Percentiles rank a stretch among this genome's conserved stretches.
Evolutionary conservation across 1,284 basidiomycete species (phyloP).

Genomic region (Inonotus hispidus): DNA sequence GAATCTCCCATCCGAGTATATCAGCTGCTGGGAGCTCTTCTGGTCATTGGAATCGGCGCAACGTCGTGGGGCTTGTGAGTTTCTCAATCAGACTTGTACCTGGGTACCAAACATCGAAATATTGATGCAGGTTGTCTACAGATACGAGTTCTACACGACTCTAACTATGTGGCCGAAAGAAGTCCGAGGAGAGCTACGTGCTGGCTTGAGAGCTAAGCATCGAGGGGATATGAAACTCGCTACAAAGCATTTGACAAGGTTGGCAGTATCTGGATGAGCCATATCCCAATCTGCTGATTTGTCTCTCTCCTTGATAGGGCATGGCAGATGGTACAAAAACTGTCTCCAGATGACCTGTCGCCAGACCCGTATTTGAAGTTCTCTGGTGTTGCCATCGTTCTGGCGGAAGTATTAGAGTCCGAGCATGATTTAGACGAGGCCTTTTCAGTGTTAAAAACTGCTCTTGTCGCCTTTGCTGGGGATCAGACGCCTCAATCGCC

Average conservation of each 20-base stretch:
- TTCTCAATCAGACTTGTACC: not conserved
- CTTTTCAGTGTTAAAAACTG: slow-evolving; percentile 42
- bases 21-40: slow-evolving; percentile 43
- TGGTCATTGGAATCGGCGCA: slow-evolving; percentile 42
- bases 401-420: slow-evolving; percentile 57
- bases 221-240: slow-evolving; percentile 54
- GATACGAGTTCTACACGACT: slow-evolving; percentile 56
- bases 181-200: slow-evolving; percentile 57
- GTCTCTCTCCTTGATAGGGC: slow-evolving; percentile 40
- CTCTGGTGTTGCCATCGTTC: slow-evolving; percentile 61
- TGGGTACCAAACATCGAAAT: not conserved
- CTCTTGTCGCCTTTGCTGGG: slow-evolving; percentile 24
- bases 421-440: slow-evolving; percentile 42
- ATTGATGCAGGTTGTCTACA: slow-evolving; percentile 25
- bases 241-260: slow-evolving; percentile 52
- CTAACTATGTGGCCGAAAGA: slow-evolving; percentile 64
- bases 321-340: slow-evolving; percentile 47
- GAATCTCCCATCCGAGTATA: slow-evolving; percentile 28
- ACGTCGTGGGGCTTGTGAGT: slow-evolving; percentile 54
- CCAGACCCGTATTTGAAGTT: slow-evolving; percentile 58
- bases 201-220: slow-evolving; percentile 58
- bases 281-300: not conserved
- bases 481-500: not conserved
- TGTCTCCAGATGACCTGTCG: slow-evolving; percentile 45
- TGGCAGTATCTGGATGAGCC: slow-evolving; percentile 18